phyloP scores from a whole-genome alignment of 2,329 filamentous ascomycete species.

The Diaporthe sp. region DNA sequence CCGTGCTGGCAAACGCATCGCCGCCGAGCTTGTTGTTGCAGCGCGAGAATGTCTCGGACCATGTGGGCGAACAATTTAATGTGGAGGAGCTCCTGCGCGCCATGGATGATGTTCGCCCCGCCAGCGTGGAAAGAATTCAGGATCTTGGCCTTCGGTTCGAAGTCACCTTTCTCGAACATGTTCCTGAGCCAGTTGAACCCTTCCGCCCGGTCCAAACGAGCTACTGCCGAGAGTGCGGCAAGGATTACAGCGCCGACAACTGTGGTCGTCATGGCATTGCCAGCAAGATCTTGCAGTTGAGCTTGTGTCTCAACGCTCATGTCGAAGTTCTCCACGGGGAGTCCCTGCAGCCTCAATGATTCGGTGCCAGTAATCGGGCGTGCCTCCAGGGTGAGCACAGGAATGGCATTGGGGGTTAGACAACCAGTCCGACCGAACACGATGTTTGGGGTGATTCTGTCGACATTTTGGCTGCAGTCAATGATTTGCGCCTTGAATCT shows the following conservation, averaged over 20 bases:
- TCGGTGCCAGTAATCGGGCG: slow-evolving; percentile 75
- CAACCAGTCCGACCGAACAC: slow-evolving; percentile 74
- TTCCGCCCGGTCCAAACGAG: not conserved
- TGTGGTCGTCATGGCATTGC: slow-evolving; percentile 85
- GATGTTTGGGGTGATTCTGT: slow-evolving; percentile 61
- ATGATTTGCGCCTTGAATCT: slow-evolving; percentile 61
- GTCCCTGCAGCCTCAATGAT: slow-evolving; percentile 75
- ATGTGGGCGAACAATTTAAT: slow-evolving; percentile 35
- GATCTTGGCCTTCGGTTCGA: not conserved
- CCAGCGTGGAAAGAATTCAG: slow-evolving; percentile 4
- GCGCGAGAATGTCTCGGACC: slow-evolving; percentile 33
- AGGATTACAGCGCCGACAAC: slow-evolving; percentile 77
- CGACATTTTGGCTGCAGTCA: slow-evolving; percentile 81
- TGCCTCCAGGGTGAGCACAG: slow-evolving; percentile 72
- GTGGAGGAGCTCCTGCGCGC: not conserved
- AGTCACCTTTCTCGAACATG: slow-evolving; percentile 4
- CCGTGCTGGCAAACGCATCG: slow-evolving; percentile 55
- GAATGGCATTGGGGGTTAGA: slow-evolving; percentile 75
- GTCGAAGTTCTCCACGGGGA: slow-evolving; percentile 73
- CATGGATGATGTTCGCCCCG: not conserved
- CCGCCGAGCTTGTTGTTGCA: slow-evolving; percentile 45
- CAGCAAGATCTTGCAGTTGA: slow-evolving; percentile 78
- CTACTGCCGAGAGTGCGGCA: slow-evolving; percentile 59
- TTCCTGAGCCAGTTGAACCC: slow-evolving; percentile 6
- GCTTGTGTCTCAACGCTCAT: slow-evolving; percentile 74